phyloP scores from a whole-genome alignment of 176 grass and related monocot genomes.

The Triticum monococcum region DNA sequence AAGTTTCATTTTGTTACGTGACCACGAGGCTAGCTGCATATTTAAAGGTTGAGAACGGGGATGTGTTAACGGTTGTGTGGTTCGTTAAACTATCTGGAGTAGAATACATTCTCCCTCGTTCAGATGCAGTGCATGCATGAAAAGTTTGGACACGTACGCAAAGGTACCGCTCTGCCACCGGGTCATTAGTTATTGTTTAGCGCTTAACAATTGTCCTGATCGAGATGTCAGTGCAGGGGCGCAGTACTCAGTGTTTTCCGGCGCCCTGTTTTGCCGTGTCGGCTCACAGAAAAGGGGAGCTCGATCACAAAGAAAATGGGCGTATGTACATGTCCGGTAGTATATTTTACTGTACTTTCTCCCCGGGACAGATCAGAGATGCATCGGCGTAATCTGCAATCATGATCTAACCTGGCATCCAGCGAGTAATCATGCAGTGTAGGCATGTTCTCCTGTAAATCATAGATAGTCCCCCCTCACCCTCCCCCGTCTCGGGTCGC shows the following conservation, averaged over 20 bases:
- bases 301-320: neutral
- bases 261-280: constrained; percentile 2
- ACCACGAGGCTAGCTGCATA: neutral
- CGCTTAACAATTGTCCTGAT: neutral
- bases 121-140: neutral
- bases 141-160: neutral
- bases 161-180: neutral
- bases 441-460: neutral
- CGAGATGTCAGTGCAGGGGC: neutral
- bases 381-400: constrained; percentile 17
- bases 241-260: neutral
- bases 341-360: neutral
- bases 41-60: neutral
- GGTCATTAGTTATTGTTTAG: neutral
- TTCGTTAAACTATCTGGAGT: neutral
- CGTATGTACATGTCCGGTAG: neutral
- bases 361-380: neutral
- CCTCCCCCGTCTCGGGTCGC: too few relatives aligned
- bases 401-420: constrained; percentile 13
- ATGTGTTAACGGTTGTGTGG: constrained; percentile 20
- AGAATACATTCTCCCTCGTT: neutral
- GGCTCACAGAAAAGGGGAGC: neutral
- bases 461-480: too few relatives aligned
- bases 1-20: neutral
- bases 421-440: constrained; percentile 28